Evolutionary conservation across 257 asterid species (phyloP).

Genomic region (Solanum ahanhuiri): DNA sequence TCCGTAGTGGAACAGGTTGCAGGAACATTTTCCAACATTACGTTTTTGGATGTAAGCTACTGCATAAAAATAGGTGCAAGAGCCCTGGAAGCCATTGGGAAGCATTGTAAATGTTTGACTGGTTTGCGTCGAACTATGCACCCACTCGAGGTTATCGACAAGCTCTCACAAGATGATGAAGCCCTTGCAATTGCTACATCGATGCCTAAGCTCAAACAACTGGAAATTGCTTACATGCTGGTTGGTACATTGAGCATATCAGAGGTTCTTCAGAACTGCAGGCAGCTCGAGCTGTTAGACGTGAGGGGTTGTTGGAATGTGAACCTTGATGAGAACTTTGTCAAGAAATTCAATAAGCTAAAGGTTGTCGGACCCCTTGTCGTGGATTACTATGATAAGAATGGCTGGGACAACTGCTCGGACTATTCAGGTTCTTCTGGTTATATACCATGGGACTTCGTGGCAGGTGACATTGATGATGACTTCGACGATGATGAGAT

Average conservation of each 20-base stretch:
- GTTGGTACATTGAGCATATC: constrained; percentile 11
- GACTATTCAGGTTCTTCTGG: constrained; percentile 28
- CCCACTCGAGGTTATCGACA: constrained; percentile 17
- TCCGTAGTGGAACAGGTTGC: constrained; percentile 12
- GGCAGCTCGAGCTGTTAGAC: constrained; percentile 19
- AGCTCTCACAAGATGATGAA: constrained; percentile 27
- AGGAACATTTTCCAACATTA: constrained; percentile 13
- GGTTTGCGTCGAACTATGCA: constrained; percentile 28
- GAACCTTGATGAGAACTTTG: constrained; percentile 24
- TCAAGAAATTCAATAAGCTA: constrained; percentile 23
- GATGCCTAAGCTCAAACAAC: constrained; percentile 35
- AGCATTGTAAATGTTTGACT: constrained; percentile 18
- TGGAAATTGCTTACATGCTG: constrained; percentile 29
- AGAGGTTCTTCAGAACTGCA: constrained; percentile 19
- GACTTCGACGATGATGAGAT: constrained; percentile 19
- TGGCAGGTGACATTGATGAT: constrained; percentile 17
- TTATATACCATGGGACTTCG: constrained; percentile 19
- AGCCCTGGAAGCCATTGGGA: constrained; percentile 22
- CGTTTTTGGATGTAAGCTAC: constrained; percentile 31
- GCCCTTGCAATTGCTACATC: constrained; percentile 27
- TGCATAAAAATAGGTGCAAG: constrained; percentile 19
- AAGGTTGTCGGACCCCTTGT: constrained; percentile 32
- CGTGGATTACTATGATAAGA: constrained; percentile 23
- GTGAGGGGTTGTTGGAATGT: constrained; percentile 47
- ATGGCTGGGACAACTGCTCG: constrained; percentile 28